Percentiles rank a stretch among this genome's conserved stretches.
phyloP scores from a whole-genome alignment of 257 asterid species.

The Solanum neorickii region DNA sequence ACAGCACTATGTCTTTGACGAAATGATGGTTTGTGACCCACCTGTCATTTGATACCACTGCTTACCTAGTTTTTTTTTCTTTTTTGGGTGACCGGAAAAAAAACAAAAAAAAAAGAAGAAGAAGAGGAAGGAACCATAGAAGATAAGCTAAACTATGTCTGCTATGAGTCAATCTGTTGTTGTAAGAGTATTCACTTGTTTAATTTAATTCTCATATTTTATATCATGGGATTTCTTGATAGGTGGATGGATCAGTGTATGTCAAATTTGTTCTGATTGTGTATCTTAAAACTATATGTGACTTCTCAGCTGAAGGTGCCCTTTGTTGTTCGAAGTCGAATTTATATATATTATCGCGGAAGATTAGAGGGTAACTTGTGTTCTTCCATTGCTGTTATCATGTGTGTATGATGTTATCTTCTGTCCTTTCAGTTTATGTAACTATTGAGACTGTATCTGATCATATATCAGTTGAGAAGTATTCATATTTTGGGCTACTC shows the following conservation, averaged over 20 bases:
- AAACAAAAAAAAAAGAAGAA: not conserved
- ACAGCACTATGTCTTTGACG: slow-evolving; percentile 12
- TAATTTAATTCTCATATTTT: slow-evolving; percentile 1
- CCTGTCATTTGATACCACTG: slow-evolving; percentile 1
- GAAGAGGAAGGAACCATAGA: not conserved
- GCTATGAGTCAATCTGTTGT: slow-evolving; percentile 7
- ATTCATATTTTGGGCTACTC: not conserved
- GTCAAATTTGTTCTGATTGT: not conserved
- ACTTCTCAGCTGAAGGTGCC: not conserved
- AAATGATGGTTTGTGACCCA: not conserved
- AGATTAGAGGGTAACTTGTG: not conserved
- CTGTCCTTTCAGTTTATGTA: not conserved
- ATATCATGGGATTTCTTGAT: not conserved
- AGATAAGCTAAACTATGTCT: slow-evolving; percentile 11
- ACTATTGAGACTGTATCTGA: not conserved
- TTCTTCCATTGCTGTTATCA: not conserved
- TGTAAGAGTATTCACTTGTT: slow-evolving; percentile 10
- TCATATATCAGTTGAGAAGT: not conserved
- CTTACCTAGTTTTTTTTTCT: not conserved
- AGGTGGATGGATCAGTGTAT: not conserved
- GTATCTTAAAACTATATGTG: not conserved
- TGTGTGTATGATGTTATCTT: not conserved
- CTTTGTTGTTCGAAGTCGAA: not conserved
- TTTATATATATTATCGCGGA: not conserved
- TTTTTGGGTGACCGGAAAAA: slow-evolving; percentile 4